Base-by-base conservation (phyloP, 2,329 filamentous ascomycete species). In the Ceratocystis smalleyi region DNA sequence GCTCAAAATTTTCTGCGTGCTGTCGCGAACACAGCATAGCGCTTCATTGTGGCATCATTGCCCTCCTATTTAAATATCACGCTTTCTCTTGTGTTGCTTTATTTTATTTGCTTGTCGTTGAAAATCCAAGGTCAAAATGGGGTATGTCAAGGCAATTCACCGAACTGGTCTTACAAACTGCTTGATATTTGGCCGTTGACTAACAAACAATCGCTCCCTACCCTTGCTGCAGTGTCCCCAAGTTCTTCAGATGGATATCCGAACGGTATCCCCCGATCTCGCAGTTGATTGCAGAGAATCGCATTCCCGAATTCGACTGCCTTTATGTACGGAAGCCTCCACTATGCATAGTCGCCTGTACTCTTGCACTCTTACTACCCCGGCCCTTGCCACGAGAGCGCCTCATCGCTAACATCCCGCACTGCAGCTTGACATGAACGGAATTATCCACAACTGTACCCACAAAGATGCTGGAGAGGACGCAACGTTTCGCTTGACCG, bases 381-480 rank as follows among this genome's bases (percentile, higher is more conserved):
- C 19, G 5, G 17, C 32, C 12, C 30, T 49, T 15, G 8, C 19
- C 15, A 7, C 54, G 17, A 43, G 27, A 59, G 22, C 54, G 35
- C 22, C 12, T 32, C 40, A 12, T n/a, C 22, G 32, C 47, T 62
- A 54, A 65, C 35, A n/a, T 10, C 17, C 32, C 70, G 71, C 67
- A 71, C 47, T 63, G 30, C 73, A 87, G 84, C 80, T 95, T 70
- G 89, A 95, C 72, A 99, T 99, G 94, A 99, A 99, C 76, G 94
- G 94, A 69, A 99, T 99, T 74, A 99, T 99, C 71, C 92, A 99
- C 76, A 99, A 99, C 75, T 99, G 94, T 75, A 99, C 94, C 65
- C 94, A 99, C 77, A 96, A 94, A 72, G 92, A 99, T 76, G 87
- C 89, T 27, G 76, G 76, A 64, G 91, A 95, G 72, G 91, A 92